Percentiles rank a stretch among this genome's conserved stretches.
Evolutionary conservation across 108 stramenopile genomes (phyloP).

Genomic region (Stephanodiscus minutulus): DNA sequence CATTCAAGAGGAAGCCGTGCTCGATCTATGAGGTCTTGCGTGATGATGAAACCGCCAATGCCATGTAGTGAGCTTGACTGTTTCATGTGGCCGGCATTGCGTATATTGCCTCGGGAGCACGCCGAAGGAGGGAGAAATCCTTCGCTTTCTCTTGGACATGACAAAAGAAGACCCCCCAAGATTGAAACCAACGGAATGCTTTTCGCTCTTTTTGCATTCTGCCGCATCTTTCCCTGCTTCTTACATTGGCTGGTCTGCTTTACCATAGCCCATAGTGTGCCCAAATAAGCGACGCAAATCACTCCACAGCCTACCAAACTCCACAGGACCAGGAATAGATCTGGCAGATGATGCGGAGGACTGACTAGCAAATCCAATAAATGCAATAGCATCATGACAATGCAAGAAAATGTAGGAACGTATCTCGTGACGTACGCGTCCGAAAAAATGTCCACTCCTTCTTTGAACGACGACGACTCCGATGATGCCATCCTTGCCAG

Average conservation of each 20-base stretch:
- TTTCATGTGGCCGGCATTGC: background rate
- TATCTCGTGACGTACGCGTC: slow-evolving; percentile 15
- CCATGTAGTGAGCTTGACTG: background rate
- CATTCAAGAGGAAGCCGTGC: slow-evolving; percentile 29
- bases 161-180: background rate
- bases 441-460: slow-evolving; percentile 19
- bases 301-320: slow-evolving; percentile 72
- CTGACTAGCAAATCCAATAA: slow-evolving; percentile 40
- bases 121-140: background rate
- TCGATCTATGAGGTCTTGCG: slow-evolving; percentile 24
- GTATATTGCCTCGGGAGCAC: background rate
- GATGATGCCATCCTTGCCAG: slow-evolving; percentile 14
- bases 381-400: slow-evolving; percentile 63
- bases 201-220: background rate
- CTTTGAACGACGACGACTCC: background rate
- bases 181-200: slow-evolving; percentile 1
- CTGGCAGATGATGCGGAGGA: slow-evolving; percentile 61
- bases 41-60: slow-evolving; percentile 7
- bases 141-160: slow-evolving; percentile 6
- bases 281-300: slow-evolving; percentile 50
- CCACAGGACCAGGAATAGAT: slow-evolving; percentile 81
- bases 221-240: background rate
- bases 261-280: slow-evolving; percentile 30
- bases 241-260: background rate
- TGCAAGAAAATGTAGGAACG: slow-evolving; percentile 37